Evolutionary conservation across 495 filamentous ascomycete genomes (phyloP).

Genomic region (Terfezia claveryi): DNA sequence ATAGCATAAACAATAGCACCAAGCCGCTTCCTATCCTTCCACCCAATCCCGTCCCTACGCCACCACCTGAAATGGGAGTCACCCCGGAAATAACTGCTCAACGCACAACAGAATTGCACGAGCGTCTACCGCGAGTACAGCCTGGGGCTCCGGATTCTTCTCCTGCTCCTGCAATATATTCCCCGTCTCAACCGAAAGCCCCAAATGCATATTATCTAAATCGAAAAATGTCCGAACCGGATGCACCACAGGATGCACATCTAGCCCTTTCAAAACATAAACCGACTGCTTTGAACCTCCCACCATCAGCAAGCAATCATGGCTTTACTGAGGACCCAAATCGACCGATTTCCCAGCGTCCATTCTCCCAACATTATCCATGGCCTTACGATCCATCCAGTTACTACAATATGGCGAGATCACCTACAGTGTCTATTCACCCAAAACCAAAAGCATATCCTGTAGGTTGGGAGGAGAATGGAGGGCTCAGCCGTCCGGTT

Average conservation of each 20-base stretch:
- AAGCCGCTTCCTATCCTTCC: too few relatives aligned
- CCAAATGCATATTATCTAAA: neutral
- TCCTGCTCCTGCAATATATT: too few relatives aligned
- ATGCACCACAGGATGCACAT: neutral
- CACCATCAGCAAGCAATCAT: neutral
- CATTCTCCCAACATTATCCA: neutral
- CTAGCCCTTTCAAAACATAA: neutral
- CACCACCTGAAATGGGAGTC: too few relatives aligned
- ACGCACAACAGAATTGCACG: too few relatives aligned
- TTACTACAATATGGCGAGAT: neutral
- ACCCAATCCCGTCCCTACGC: too few relatives aligned
- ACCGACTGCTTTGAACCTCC: neutral
- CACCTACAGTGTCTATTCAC: neutral
- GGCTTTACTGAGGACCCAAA: neutral
- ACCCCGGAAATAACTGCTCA: too few relatives aligned
- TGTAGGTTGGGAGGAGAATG: neutral
- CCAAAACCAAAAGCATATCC: neutral
- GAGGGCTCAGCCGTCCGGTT: neutral
- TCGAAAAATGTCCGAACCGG: neutral
- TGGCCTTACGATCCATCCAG: neutral
- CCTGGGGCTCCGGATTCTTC: too few relatives aligned
- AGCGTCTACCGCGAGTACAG: too few relatives aligned
- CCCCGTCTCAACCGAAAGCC: neutral
- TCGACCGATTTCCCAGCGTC: neutral
- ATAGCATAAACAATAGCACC: too few relatives aligned